A percentile compares a stretch with the other conserved stretches of the same genome.
Conservation (phyloP, 2,329 filamentous ascomycete genomes). For the Graphilbum sp. region DNA sequence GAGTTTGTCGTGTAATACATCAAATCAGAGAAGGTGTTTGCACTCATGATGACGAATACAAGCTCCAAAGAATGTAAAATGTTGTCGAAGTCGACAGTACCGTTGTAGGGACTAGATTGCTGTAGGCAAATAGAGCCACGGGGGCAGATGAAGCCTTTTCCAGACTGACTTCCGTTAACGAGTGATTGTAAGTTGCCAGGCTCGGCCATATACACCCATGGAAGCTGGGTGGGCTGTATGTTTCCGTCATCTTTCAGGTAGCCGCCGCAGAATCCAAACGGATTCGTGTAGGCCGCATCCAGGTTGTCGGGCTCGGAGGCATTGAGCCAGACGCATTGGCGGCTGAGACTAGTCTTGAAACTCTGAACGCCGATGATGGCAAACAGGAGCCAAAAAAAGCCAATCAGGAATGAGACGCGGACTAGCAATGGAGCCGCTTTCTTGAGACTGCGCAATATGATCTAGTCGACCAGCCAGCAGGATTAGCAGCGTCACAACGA, state of each 20-base stretch:
- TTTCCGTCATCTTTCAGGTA: conserved; percentile 46
- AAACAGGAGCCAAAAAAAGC: conserved; percentile 96
- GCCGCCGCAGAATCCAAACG: conserved; percentile 72
- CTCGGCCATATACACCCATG: conserved; percentile 45
- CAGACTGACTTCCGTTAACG: conserved; percentile 28
- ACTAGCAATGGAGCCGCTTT: conserved; percentile 84
- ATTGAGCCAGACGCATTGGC: conserved; percentile 65
- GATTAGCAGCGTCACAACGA: no score
- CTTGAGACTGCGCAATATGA: conserved; percentile 88
- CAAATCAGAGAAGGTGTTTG: conserved; percentile 88
- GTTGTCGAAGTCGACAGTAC: conserved; percentile 88
- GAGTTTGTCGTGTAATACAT: conserved; percentile 89
- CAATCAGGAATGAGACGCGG: conserved; percentile 83
- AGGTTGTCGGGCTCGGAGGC: conserved; percentile 39
- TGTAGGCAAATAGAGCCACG: conserved; percentile 69
- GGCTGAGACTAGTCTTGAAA: conserved; percentile 71
- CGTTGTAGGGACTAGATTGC: conserved; percentile 60
- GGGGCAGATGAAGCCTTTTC: conserved; percentile 84
- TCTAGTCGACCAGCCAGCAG: conserved; percentile 28
- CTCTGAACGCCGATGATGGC: conserved; percentile 94
- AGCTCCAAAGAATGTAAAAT: conserved; percentile 82
- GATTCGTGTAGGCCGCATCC: conserved; percentile 41
- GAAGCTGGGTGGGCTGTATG: conserved; percentile 23
- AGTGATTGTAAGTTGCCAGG: conserved; percentile 28
- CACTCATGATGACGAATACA: conserved; percentile 96